A percentile compares a stretch with the other conserved stretches of the same genome.
These are phyloP conservation scores for Lecanosticta acicola DNA, from an alignment of 2,329 filamentous ascomycete genomes.

Conservation along the genomic window DNA sequence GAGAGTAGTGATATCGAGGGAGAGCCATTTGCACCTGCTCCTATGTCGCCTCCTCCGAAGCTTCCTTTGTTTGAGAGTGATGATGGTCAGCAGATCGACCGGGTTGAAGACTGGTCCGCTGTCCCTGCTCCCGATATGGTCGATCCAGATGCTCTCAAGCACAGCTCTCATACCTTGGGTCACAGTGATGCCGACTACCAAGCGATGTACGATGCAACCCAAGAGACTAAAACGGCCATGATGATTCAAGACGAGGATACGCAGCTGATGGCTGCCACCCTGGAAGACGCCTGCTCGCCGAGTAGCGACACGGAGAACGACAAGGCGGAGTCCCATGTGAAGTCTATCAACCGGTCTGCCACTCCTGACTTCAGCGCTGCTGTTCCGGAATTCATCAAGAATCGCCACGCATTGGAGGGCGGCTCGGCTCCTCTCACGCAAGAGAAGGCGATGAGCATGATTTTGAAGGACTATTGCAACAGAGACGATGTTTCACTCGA, in stretches of 20 bases:
- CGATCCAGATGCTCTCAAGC: neutral
- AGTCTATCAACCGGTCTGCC: neutral
- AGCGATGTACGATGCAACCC: neutral
- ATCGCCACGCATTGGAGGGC: neutral
- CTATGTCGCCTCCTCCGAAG: too few species aligned
- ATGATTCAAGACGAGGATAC: neutral
- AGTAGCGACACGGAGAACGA: neutral
- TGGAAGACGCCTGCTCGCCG: neutral
- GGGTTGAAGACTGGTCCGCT: too few species aligned
- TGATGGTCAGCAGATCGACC: too few species aligned
- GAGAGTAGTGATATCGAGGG: too few species aligned
- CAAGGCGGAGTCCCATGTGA: neutral
- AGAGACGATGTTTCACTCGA: neutral
- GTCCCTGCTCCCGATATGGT: too few species aligned
- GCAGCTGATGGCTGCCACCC: neutral
- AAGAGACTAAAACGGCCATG: neutral
- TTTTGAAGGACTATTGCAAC: neutral
- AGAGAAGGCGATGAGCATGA: neutral
- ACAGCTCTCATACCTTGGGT: neutral
- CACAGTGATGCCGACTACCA: neutral
- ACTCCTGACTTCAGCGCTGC: neutral
- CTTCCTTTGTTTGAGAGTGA: too few species aligned
- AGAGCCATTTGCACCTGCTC: too few species aligned
- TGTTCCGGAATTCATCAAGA: neutral
- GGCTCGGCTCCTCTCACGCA: neutral